Conservation (phyloP, 768 basidiomycete species). For the Hygrophorus pudorinus region DNA sequence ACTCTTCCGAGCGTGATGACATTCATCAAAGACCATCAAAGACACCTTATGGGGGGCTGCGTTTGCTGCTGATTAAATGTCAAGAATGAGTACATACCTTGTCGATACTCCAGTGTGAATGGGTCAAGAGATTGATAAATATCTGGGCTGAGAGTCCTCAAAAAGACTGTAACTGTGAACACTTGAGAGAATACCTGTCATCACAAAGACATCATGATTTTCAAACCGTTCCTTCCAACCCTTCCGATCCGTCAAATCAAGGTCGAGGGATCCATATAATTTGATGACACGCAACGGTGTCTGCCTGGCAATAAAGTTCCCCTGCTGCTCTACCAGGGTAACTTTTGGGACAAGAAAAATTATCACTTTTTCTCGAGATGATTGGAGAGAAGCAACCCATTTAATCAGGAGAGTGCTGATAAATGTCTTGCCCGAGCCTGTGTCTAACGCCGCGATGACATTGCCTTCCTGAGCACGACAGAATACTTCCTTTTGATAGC, state of each 20-base stretch:
- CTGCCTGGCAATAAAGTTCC: slow-evolving; percentile 50
- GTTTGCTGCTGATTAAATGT: background rate
- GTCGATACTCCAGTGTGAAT: slow-evolving; percentile 71
- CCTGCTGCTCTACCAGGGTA: slow-evolving; percentile 77
- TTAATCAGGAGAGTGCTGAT: slow-evolving; percentile 69
- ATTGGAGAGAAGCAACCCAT: slow-evolving; percentile 51
- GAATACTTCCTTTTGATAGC: slow-evolving; percentile 10
- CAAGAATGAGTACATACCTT: slow-evolving; percentile 27
- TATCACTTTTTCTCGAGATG: slow-evolving; percentile 45
- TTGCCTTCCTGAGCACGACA: slow-evolving; percentile 36
- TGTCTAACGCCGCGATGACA: slow-evolving; percentile 65
- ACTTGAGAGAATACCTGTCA: slow-evolving; percentile 52
- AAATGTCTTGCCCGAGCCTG: slow-evolving; percentile 73
- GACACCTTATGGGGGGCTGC: slow-evolving; percentile 26
- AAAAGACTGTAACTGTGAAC: background rate
- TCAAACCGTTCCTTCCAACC: slow-evolving; percentile 60
- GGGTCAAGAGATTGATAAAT: slow-evolving; percentile 68
- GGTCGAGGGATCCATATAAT: slow-evolving; percentile 61
- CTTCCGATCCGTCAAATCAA: slow-evolving; percentile 55
- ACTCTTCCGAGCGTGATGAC: slow-evolving; percentile 67
- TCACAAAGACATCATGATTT: slow-evolving; percentile 66
- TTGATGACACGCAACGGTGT: slow-evolving; percentile 59
- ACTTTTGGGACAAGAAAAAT: slow-evolving; percentile 84
- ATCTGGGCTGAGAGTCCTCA: slow-evolving; percentile 52
- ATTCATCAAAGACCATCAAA: slow-evolving; percentile 74